A percentile compares a stretch with the other conserved stretches of the same genome.
Conservation (phyloP, 2,329 filamentous ascomycete genomes). For the Lecanosticta acicola region DNA sequence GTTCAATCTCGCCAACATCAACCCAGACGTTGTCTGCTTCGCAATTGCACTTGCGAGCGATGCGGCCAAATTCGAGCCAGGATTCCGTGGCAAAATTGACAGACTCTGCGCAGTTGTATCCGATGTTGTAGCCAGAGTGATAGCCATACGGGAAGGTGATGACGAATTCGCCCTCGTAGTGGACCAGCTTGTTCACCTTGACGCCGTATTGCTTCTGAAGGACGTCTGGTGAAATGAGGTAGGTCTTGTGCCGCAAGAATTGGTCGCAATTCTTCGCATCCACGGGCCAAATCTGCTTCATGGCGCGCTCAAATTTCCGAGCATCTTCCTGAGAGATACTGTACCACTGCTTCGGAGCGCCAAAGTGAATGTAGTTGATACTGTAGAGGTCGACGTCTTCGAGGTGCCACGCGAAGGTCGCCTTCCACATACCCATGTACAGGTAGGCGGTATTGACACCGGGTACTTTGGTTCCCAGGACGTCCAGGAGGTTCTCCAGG, state of each 20-base stretch:
- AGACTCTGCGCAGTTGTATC: constrained; percentile 97
- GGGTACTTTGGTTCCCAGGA: constrained; percentile 89
- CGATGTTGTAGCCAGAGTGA: constrained; percentile 94
- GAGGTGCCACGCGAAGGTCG: constrained; percentile 97
- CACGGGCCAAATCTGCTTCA: constrained; percentile 89
- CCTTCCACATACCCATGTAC: constrained; percentile 99
- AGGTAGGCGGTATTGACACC: constrained; percentile 97
- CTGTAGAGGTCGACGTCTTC: constrained; percentile 99
- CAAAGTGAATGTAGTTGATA: constrained; percentile 99
- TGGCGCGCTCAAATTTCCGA: constrained; percentile 83
- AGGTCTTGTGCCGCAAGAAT: constrained; percentile 95
- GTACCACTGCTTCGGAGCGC: constrained; percentile 98
- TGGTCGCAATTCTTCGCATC: constrained; percentile 95
- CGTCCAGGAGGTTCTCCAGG: constrained; percentile 85
- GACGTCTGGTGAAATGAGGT: constrained; percentile 86
- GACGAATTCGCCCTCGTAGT: constrained; percentile 94
- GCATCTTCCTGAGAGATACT: constrained; percentile 96
- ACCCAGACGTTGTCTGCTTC: constrained; percentile 98
- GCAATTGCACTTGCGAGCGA: constrained; percentile 95
- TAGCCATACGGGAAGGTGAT: constrained; percentile 98
- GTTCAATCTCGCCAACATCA: constrained; percentile 91
- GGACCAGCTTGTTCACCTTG: constrained; percentile 91
- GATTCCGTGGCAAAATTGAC: constrained; percentile 96
- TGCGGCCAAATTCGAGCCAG: constrained; percentile 90
- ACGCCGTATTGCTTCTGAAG: constrained; percentile 86